Percentiles rank a stretch among this genome's conserved stretches.
Evolutionary conservation across 805 yeast genomes (phyloP).

Genomic region (Ogataea nakhonphanomensis): DNA sequence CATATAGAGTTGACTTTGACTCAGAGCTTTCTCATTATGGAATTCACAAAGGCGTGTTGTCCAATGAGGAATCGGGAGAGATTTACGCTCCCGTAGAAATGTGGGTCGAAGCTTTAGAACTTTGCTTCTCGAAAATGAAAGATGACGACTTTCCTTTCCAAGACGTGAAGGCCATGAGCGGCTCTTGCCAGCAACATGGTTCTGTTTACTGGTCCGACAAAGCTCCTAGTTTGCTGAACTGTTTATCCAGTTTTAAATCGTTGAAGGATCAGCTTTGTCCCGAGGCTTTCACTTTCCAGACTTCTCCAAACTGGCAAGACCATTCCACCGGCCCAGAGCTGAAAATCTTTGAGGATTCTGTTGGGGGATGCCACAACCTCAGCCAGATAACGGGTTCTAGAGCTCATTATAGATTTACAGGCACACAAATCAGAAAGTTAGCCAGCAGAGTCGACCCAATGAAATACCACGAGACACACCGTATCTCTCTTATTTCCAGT

Average conservation of each 20-base stretch:
- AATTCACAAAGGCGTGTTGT: constrained; percentile 70
- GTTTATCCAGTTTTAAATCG: constrained; percentile 32
- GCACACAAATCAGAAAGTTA: constrained; percentile 82
- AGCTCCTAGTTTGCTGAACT: constrained; percentile 40
- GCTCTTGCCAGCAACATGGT: constrained; percentile 93
- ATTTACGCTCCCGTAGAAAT: constrained; percentile 79
- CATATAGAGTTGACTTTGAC: constrained; percentile 73
- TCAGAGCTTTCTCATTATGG: constrained; percentile 55
- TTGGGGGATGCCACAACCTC: constrained; percentile 58
- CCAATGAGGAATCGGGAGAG: constrained; percentile 50
- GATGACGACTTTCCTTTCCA: constrained; percentile 52
- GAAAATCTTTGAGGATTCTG: constrained; percentile 51
- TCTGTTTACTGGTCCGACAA: constrained; percentile 71
- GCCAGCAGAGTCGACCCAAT: constrained; percentile 49
- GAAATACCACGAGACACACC: constrained; percentile 50
- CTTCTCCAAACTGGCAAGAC: constrained; percentile 94
- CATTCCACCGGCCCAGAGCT: constrained; percentile 78
- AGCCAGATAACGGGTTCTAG: constrained; percentile 77
- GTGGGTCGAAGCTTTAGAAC: constrained; percentile 85
- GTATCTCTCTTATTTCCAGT: constrained; percentile 74
- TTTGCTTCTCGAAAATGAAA: constrained; percentile 51
- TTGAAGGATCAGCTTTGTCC: constrained; percentile 47
- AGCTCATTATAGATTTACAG: constrained; percentile 88
- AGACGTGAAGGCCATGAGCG: constrained; percentile 64
- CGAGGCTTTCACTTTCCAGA: constrained; percentile 55